A percentile compares a stretch with the other conserved stretches of the same genome.
phyloP scores from a whole-genome alignment of 345 rosid species.

The Melaleuca quinquenervia region DNA sequence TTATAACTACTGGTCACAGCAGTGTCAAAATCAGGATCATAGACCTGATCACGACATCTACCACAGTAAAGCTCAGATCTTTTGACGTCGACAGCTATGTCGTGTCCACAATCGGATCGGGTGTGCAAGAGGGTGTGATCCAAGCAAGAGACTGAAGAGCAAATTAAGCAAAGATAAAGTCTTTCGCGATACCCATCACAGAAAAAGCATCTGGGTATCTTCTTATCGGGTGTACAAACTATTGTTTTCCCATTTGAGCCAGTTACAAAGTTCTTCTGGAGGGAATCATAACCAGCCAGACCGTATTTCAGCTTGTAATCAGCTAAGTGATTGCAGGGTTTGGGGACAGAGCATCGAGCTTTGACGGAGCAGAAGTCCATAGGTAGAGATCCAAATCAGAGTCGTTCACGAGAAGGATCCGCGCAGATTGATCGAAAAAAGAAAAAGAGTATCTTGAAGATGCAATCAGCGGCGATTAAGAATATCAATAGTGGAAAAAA shows the following conservation, averaged over 20 bases:
- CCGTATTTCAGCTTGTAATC: slow-evolving; percentile 67
- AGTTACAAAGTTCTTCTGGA: slow-evolving; percentile 34
- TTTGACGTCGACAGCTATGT: slow-evolving; percentile 62
- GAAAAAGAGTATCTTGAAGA: background rate
- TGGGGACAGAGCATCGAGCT: slow-evolving; percentile 17
- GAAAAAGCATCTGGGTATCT: slow-evolving; percentile 50
- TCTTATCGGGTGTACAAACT: slow-evolving; percentile 15
- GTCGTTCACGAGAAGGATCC: background rate
- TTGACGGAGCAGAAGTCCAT: background rate
- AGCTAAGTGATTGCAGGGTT: slow-evolving; percentile 65
- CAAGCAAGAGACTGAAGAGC: slow-evolving; percentile 61
- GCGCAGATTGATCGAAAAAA: background rate
- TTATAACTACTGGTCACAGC: slow-evolving; percentile 43
- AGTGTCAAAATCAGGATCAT: slow-evolving; percentile 76
- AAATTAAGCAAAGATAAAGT: slow-evolving; percentile 59
- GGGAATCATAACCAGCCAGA: slow-evolving; percentile 36
- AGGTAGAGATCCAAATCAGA: background rate
- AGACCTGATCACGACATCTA: slow-evolving; percentile 73
- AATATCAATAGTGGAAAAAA: background rate
- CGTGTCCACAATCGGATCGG: slow-evolving; percentile 46
- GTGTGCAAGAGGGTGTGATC: slow-evolving; percentile 59
- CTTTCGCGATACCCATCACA: slow-evolving; percentile 40
- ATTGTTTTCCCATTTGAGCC: slow-evolving; percentile 38
- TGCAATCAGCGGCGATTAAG: background rate
- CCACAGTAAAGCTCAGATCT: slow-evolving; percentile 88